phyloP scores from a whole-genome alignment of 495 filamentous ascomycete species.

The Hyaloscypha variabilis region DNA sequence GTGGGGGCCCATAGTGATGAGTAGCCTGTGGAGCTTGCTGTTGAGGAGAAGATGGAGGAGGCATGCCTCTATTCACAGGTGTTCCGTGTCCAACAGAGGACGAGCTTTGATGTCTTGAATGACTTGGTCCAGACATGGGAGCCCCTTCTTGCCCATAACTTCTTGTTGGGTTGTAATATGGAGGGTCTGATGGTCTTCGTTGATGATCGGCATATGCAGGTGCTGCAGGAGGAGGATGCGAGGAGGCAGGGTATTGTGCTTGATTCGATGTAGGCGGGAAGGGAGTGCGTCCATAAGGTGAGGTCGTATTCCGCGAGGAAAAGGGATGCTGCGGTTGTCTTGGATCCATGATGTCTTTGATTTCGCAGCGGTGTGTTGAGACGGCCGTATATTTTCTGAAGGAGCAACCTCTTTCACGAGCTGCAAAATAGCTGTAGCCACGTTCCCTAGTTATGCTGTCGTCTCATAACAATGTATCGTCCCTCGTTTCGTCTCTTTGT shows the following conservation, averaged over 20 bases:
- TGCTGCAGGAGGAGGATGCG: conserved; percentile 34
- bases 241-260: conserved; percentile 31
- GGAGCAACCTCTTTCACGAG: not conserved
- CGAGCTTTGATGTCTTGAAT: conserved; percentile 55
- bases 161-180: conserved; percentile 42
- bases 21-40: conserved; percentile 30
- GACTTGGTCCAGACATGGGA: conserved; percentile 44
- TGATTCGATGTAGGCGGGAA: conserved; percentile 37
- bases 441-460: not conserved
- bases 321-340: conserved; percentile 40
- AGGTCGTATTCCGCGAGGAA: conserved; percentile 39
- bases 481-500: not conserved
- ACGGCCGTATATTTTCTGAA: not conserved
- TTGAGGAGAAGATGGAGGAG: conserved; percentile 55
- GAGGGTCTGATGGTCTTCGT: conserved; percentile 48
- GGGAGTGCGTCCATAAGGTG: conserved; percentile 39
- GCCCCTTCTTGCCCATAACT: conserved; percentile 49
- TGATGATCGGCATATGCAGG: conserved; percentile 47
- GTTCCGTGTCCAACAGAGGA: conserved; percentile 51
- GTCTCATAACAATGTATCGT: conserved; percentile 13
- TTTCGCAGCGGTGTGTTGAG: conserved; percentile 11
- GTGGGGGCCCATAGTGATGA: conserved; percentile 37
- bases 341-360: conserved; percentile 35
- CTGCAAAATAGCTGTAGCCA: not conserved
- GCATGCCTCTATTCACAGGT: conserved; percentile 50